phyloP scores from a whole-genome alignment of 1,284 basidiomycete genomes.

The Fistulina hepatica region DNA sequence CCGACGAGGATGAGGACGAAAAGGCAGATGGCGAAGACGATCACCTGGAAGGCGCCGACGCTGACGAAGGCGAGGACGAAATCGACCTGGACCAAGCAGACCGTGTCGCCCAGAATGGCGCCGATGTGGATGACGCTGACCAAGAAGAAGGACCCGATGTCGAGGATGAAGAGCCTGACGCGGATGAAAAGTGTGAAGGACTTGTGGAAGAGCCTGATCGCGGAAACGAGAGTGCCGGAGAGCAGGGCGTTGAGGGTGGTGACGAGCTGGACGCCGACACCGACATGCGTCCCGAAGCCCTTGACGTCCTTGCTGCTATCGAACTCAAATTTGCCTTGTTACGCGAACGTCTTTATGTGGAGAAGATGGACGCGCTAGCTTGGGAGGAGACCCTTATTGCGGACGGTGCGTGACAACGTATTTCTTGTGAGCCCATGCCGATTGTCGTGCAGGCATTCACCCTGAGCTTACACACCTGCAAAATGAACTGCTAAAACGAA shows the following conservation, averaged over 20 bases:
- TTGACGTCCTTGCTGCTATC: slow-evolving; percentile 66
- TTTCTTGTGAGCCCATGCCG: slow-evolving; percentile 11
- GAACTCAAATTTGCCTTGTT: slow-evolving; percentile 70
- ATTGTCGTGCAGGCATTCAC: slow-evolving; percentile 47
- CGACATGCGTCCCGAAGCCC: slow-evolving; percentile 65
- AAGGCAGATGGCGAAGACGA: slow-evolving; percentile 18
- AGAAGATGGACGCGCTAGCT: slow-evolving; percentile 71
- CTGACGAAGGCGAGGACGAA: slow-evolving; percentile 5
- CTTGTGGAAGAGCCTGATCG: slow-evolving; percentile 19
- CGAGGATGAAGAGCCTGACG: slow-evolving; percentile 15
- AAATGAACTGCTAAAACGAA: slow-evolving; percentile 57
- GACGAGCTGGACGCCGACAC: slow-evolving; percentile 49
- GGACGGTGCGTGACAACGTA: slow-evolving; percentile 36
- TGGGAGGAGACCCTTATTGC: slow-evolving; percentile 65
- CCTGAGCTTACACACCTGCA: slow-evolving; percentile 77
- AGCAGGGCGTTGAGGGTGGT: slow-evolving; percentile 25
- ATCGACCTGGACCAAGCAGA: slow-evolving; percentile 10
- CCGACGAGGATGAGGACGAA: slow-evolving; percentile 17
- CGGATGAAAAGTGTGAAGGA: slow-evolving; percentile 22
- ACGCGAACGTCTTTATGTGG: slow-evolving; percentile 64
- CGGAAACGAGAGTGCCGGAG: slow-evolving; percentile 26
- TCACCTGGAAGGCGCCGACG: slow-evolving; percentile 6
- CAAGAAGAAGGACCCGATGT: slow-evolving; percentile 16
- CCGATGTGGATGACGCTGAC: slow-evolving; percentile 15
- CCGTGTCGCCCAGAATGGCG: too few relatives aligned